Conservation (phyloP, 768 basidiomycete genomes). For the Lepiota subincarnata region DNA sequence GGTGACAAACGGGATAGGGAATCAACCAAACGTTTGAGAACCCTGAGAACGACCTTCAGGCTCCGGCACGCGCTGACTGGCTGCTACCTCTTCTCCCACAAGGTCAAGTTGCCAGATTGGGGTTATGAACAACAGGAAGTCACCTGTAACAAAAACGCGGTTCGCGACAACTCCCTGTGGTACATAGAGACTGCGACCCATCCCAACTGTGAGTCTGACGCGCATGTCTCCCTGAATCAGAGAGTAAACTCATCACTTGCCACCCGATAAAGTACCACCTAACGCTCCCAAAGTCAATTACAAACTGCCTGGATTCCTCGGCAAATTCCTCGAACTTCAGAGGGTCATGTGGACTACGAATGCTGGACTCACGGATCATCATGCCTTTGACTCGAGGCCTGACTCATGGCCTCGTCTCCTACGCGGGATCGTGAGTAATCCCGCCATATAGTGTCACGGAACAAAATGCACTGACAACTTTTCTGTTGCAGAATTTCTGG, state of each 20-base stretch:
- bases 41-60: slow-evolving; percentile 78
- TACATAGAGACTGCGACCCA: slow-evolving; percentile 86
- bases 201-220: slow-evolving; percentile 51
- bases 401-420: slow-evolving; percentile 84
- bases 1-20: slow-evolving; percentile 61
- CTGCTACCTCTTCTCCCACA: slow-evolving; percentile 97
- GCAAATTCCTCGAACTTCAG: slow-evolving; percentile 90
- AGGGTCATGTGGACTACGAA: slow-evolving; percentile 97
- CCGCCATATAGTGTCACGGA: neutral
- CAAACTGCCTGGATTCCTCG: slow-evolving; percentile 79
- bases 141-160: slow-evolving; percentile 98
- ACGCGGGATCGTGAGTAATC: slow-evolving; percentile 81
- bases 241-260: neutral
- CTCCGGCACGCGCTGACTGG: slow-evolving; percentile 83
- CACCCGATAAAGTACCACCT: slow-evolving; percentile 48
- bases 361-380: slow-evolving; percentile 91
- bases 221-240: neutral
- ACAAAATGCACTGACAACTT: slow-evolving; percentile 5
- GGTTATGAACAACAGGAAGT: slow-evolving; percentile 98
- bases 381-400: slow-evolving; percentile 94
- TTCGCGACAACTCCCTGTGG: slow-evolving; percentile 87
- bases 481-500: slow-evolving; percentile 82
- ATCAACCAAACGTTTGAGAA: slow-evolving; percentile 67
- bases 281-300: slow-evolving; percentile 87
- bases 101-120: slow-evolving; percentile 97